Evolutionary conservation across 1,139 yeast genomes (phyloP), one percentile per base, ranked within the genome.

Genomic region (Pichia sp.): DNA sequence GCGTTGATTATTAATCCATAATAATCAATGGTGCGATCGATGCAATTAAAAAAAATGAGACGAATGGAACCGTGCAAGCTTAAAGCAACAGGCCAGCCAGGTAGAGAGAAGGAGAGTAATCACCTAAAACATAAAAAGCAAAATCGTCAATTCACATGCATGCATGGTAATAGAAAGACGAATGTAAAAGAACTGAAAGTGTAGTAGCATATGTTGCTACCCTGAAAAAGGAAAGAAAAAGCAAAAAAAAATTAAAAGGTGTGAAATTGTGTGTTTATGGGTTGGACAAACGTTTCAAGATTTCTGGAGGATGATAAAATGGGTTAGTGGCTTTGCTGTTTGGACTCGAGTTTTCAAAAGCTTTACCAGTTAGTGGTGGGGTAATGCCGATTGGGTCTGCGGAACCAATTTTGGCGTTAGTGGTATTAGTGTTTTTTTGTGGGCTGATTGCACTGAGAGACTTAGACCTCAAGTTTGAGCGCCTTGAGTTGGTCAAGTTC

Each of bases 271-370:
- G 10, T 26, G 4, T 46, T n/a, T 38, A 47, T 10, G 44, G 30
- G 19, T 50, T 49, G 16, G 47, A 51, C 13, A 62, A 49, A 41
- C 57, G 58, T 54, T 62, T 61, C 23, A 64, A 50, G 19, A 63
- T 58, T 8, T 56, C 66, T 8, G 67, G 65, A 19, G 67, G 67
- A 30, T 53, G 59, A 54, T 64, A 64, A 46, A 64, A 64, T 1
- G 67, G 67, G 44, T 64, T 64, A 0, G 56, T 60, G 13, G 66
- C 56, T 34, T 43, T 55, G 8, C 32, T 13, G n/a, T 10, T 44
- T 49, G 53, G 62, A 11, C 47, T 47, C 19, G 47, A 6, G 41
- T 13, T 13, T 15, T 5, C n/a, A 4, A 10, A 48, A 32, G 5
- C 19, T 29, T 15, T 26, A 13, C 13, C n/a, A 15, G 10, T 15